Conservation (phyloP, 23 red algal species). For the Gracilaria domingensis region DNA sequence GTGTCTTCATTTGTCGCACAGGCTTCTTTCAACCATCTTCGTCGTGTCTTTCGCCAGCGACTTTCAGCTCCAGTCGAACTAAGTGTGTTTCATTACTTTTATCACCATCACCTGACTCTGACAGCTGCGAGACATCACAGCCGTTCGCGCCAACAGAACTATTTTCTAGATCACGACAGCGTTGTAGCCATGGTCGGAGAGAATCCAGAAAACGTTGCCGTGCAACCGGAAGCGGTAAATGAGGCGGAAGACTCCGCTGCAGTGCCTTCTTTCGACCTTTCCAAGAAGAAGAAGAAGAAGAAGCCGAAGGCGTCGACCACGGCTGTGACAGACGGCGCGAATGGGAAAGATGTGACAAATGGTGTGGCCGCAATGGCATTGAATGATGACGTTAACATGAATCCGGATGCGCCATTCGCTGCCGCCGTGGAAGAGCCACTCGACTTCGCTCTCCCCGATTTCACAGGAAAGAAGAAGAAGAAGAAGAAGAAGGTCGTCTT, state of each 20-base stretch:
- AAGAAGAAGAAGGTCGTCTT: constrained; percentile 90
- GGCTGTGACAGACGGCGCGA: constrained; percentile 12
- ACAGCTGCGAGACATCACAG: neutral
- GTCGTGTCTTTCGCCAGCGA: neutral
- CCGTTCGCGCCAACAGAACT: neutral
- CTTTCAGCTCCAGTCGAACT: neutral
- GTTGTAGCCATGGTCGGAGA: constrained; percentile 24
- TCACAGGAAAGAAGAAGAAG: constrained; percentile 86
- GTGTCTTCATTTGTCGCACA: neutral
- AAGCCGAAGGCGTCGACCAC: constrained; percentile 59
- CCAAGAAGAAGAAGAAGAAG: constrained; percentile 95
- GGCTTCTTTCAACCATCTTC: neutral
- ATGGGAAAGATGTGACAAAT: constrained; percentile 42
- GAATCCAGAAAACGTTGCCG: neutral
- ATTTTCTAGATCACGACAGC: neutral
- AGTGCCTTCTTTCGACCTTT: constrained; percentile 74
- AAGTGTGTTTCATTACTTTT: neutral
- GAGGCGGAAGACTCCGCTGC: constrained; percentile 11
- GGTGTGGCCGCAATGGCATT: constrained; percentile 16
- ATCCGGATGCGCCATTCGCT: neutral
- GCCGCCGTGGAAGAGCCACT: constrained; percentile 33
- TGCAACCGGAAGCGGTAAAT: neutral
- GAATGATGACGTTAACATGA: constrained; percentile 16
- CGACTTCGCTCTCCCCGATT: constrained; percentile 74
- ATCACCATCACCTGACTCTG: neutral